Evolutionary conservation across 768 basidiomycete genomes (phyloP).

Genomic region (Phanerochaete sordida): DNA sequence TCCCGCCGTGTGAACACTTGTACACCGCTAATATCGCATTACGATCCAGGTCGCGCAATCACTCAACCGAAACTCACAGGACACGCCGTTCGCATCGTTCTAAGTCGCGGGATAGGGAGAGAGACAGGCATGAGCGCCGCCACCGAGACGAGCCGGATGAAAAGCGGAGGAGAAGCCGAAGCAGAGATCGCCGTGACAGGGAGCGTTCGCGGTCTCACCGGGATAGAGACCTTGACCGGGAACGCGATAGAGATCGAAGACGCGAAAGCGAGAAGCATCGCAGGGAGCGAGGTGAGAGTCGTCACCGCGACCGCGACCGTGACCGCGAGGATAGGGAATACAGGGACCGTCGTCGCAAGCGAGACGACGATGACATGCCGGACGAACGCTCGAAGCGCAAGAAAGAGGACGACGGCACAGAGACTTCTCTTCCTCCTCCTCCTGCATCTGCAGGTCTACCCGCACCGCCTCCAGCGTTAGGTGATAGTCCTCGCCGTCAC

Average conservation of each 20-base stretch:
- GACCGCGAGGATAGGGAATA: conserved; percentile 50
- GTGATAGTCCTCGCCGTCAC: conserved; percentile 48
- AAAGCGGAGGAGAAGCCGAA: conserved; percentile 60
- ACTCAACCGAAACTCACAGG: conserved; percentile 73
- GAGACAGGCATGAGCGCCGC: conserved; percentile 54
- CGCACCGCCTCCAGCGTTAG: conserved; percentile 39
- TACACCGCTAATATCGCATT: neutral
- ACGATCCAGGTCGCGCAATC: conserved; percentile 53
- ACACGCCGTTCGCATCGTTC: conserved; percentile 74
- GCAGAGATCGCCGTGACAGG: conserved; percentile 44
- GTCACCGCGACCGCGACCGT: conserved; percentile 44
- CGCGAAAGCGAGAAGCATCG: conserved; percentile 38
- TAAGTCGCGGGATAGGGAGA: conserved; percentile 59
- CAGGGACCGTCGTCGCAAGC: conserved; percentile 57
- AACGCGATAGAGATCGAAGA: conserved; percentile 48
- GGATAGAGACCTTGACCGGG: conserved; percentile 34
- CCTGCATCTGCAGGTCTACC: conserved; percentile 43
- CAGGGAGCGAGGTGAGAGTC: conserved; percentile 46
- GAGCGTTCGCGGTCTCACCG: conserved; percentile 37
- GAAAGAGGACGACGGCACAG: conserved; percentile 50
- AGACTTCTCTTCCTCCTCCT: conserved; percentile 38
- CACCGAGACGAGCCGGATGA: conserved; percentile 53
- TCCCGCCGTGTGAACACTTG: conserved; percentile 18
- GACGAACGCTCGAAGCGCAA: conserved; percentile 68
- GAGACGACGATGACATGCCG: conserved; percentile 52